Evolutionary conservation across 108 stramenopile species (phyloP).

Genomic region (Nannochloropsis oceanica): DNA sequence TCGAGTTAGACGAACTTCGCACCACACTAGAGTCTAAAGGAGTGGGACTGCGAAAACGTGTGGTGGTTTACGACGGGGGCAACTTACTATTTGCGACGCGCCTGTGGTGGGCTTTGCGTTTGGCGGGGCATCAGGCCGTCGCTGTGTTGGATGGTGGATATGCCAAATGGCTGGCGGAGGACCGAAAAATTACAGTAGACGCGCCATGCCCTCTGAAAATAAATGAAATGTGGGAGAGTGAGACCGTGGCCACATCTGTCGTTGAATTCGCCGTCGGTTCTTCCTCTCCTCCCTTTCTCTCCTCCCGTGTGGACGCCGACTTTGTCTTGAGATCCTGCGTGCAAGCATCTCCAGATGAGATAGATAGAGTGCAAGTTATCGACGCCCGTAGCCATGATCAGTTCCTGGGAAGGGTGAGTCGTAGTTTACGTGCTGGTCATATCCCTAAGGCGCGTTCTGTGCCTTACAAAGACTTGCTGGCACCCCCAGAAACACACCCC

Average conservation of each 20-base stretch:
- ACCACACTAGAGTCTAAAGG: slow-evolving; percentile 10
- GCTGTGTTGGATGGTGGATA: slow-evolving; percentile 9
- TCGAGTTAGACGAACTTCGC: not conserved
- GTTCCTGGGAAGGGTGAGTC: not conserved
- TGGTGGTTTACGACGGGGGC: slow-evolving; percentile 29
- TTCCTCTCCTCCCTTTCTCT: not conserved
- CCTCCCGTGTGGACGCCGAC: not conserved
- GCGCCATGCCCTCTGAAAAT: slow-evolving; percentile 24
- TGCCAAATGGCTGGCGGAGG: slow-evolving; percentile 28
- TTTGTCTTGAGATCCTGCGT: not conserved
- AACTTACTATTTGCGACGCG: slow-evolving; percentile 22
- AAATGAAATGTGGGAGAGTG: not conserved
- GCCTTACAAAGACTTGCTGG: slow-evolving; percentile 11
- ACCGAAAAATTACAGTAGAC: slow-evolving; percentile 2
- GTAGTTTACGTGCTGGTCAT: slow-evolving; percentile 4
- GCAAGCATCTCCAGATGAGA: not conserved
- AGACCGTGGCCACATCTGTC: not conserved
- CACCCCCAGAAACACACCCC: not conserved
- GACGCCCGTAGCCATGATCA: slow-evolving; percentile 12
- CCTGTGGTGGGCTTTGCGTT: slow-evolving; percentile 33
- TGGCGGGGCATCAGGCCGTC: not conserved
- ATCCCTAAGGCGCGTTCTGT: slow-evolving; percentile 15
- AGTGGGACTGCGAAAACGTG: slow-evolving; percentile 3
- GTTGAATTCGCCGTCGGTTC: not conserved
- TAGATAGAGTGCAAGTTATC: not conserved